A percentile compares a stretch with the other conserved stretches of the same genome.
phyloP scores from a whole-genome alignment of 129 eudicot species.

The Chrysanthemum makinoi region DNA sequence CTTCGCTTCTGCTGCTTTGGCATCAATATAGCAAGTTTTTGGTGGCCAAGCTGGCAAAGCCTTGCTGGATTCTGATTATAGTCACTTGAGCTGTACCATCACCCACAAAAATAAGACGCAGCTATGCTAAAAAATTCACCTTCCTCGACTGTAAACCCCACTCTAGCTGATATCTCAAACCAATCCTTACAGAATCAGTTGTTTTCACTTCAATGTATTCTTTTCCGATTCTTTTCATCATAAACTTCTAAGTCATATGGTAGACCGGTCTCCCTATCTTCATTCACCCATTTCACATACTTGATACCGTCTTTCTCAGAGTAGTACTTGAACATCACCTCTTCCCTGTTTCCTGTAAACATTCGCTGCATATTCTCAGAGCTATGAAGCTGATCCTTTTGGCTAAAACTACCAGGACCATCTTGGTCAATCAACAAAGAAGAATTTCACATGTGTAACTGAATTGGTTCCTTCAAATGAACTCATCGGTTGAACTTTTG shows the following conservation, averaged over 20 bases:
- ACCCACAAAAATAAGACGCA: too few species aligned
- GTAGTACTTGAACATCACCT: slow-evolving; percentile 56
- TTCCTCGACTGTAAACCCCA: too few species aligned
- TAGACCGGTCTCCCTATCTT: slow-evolving; percentile 27
- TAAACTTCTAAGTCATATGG: too few species aligned
- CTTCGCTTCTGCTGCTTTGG: slow-evolving; percentile 30
- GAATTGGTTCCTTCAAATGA: neutral
- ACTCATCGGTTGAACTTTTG: slow-evolving; percentile 7
- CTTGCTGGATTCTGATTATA: too few species aligned
- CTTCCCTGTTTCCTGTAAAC: slow-evolving; percentile 80
- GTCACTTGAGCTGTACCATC: too few species aligned
- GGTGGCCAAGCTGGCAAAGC: too few species aligned
- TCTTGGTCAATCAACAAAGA: slow-evolving; percentile 28
- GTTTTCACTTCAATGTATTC: too few species aligned
- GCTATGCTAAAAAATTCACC: too few species aligned
- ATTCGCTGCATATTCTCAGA: slow-evolving; percentile 41
- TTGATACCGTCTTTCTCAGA: slow-evolving; percentile 29
- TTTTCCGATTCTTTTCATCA: too few species aligned
- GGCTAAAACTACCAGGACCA: slow-evolving; percentile 21
- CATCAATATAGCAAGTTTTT: slow-evolving; percentile 44
- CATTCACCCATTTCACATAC: slow-evolving; percentile 74
- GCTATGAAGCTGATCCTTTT: slow-evolving; percentile 37
- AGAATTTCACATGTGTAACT: slow-evolving; percentile 3
- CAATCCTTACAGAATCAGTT: too few species aligned
- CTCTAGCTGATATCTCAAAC: too few species aligned